phyloP scores from a whole-genome alignment of 306 rosid species.

The Quercus suber region DNA sequence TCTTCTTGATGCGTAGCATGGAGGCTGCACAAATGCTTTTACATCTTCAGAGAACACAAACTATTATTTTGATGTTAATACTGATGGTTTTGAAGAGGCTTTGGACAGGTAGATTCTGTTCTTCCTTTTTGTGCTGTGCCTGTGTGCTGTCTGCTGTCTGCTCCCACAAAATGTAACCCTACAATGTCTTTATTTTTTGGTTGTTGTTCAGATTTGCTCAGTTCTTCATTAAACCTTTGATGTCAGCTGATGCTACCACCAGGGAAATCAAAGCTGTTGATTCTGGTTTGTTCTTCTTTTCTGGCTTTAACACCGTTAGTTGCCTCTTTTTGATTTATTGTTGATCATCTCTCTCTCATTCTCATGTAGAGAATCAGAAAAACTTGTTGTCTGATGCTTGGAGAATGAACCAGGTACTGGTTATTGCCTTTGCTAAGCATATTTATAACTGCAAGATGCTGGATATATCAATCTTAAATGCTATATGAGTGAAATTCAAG shows the following conservation, averaged over 20 bases:
- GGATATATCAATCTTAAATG: not conserved
- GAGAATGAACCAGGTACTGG: slow-evolving; percentile 85
- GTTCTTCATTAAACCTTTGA: slow-evolving; percentile 88
- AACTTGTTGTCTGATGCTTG: slow-evolving; percentile 82
- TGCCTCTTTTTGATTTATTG: not conserved
- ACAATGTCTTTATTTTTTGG: slow-evolving; percentile 4
- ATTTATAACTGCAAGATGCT: not conserved
- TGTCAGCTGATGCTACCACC: slow-evolving; percentile 93
- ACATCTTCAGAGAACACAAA: slow-evolving; percentile 71
- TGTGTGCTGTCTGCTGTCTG: not conserved
- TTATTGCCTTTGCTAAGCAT: slow-evolving; percentile 17
- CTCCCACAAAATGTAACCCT: slow-evolving; percentile 10
- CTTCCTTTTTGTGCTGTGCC: slow-evolving; percentile 11
- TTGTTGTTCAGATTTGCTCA: slow-evolving; percentile 71
- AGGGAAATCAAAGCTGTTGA: slow-evolving; percentile 99
- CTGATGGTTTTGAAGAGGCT: slow-evolving; percentile 89
- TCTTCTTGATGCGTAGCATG: slow-evolving; percentile 54
- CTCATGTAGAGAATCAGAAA: slow-evolving; percentile 73
- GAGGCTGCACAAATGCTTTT: slow-evolving; percentile 87
- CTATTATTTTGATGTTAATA: slow-evolving; percentile 73
- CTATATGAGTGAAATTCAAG: too few species aligned
- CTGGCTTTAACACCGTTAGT: slow-evolving; percentile 1
- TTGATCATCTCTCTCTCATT: not conserved
- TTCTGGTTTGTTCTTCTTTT: slow-evolving; percentile 63
- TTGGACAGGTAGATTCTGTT: slow-evolving; percentile 68